These are phyloP conservation scores for Coemansia sp. DNA, from an alignment of 192 early-diverging fungal genomes.

Conservation along the genomic window DNA sequence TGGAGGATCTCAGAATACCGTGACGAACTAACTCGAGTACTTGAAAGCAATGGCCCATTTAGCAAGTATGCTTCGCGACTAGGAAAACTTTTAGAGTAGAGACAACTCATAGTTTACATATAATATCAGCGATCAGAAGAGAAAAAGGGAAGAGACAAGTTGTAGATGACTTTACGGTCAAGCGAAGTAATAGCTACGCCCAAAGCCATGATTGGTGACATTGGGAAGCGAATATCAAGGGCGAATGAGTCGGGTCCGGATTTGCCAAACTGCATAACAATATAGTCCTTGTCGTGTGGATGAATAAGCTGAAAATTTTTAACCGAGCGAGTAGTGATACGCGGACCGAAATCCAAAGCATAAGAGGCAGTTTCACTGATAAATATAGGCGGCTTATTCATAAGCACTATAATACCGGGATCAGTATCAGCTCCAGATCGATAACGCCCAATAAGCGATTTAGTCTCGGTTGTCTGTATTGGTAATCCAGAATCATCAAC, in stretches of 20 bases:
- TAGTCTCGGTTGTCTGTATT: not conserved
- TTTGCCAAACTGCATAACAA: slow-evolving; percentile 93
- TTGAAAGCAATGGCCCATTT: not conserved
- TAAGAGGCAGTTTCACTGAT: slow-evolving; percentile 85
- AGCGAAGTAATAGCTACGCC: slow-evolving; percentile 88
- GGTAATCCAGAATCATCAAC: slow-evolving; percentile 12
- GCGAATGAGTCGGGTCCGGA: slow-evolving; percentile 76
- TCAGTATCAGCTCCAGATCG: slow-evolving; percentile 34
- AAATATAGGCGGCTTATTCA: slow-evolving; percentile 96
- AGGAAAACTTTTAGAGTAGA: not conserved
- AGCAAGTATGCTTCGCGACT: not conserved
- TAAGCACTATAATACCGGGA: slow-evolving; percentile 69
- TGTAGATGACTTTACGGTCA: slow-evolving; percentile 86
- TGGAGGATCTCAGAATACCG: not conserved
- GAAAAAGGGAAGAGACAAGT: not conserved
- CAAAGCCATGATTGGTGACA: slow-evolving; percentile 86
- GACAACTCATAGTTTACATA: not conserved
- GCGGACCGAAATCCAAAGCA: slow-evolving; percentile 91
- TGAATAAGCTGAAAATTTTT: slow-evolving; percentile 98
- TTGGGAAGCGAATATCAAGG: slow-evolving; percentile 90
- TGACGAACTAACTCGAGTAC: not conserved
- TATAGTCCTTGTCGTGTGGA: slow-evolving; percentile 90
- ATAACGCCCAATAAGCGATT: slow-evolving; percentile 15
- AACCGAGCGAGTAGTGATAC: slow-evolving; percentile 86
- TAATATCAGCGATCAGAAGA: not conserved